These are phyloP conservation scores for Xylaria cubensis DNA, from an alignment of 495 filamentous ascomycete species.

Conservation along the genomic window DNA sequence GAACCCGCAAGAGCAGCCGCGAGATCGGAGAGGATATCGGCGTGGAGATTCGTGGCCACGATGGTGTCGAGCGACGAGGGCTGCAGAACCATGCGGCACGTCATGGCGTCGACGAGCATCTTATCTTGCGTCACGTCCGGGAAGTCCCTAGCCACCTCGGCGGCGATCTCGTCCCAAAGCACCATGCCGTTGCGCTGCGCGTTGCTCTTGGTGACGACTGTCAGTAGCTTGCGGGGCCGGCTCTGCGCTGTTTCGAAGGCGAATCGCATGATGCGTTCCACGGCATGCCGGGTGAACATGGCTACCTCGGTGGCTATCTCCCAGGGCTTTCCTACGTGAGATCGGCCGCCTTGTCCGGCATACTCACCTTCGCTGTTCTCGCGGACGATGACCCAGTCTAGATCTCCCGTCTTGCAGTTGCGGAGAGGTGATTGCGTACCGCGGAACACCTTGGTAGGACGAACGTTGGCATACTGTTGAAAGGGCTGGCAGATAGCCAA, in stretches of 20 bases:
- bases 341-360: constrained; percentile 61
- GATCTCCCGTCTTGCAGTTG: constrained; percentile 49
- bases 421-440: constrained; percentile 57
- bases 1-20: constrained; percentile 63
- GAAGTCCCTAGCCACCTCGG: constrained; percentile 55
- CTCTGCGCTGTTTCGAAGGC: constrained; percentile 59
- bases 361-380: constrained; percentile 67
- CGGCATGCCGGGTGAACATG: constrained; percentile 60
- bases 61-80: constrained; percentile 61
- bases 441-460: constrained; percentile 57
- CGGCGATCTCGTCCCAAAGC: constrained; percentile 63
- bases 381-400: constrained; percentile 64
- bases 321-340: constrained; percentile 58
- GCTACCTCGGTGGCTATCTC: constrained; percentile 61
- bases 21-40: constrained; percentile 63
- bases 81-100: constrained; percentile 60
- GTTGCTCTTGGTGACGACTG: constrained; percentile 65
- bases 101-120: constrained; percentile 68
- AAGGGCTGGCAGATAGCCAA: constrained; percentile 62
- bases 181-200: constrained; percentile 65
- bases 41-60: constrained; percentile 63
- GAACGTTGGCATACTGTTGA: constrained; percentile 64
- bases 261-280: constrained; percentile 63
- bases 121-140: constrained; percentile 61
- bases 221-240: constrained; percentile 56